Conservation (phyloP, 2,329 filamentous ascomycete species). For the Fusarium agapanthi region DNA sequence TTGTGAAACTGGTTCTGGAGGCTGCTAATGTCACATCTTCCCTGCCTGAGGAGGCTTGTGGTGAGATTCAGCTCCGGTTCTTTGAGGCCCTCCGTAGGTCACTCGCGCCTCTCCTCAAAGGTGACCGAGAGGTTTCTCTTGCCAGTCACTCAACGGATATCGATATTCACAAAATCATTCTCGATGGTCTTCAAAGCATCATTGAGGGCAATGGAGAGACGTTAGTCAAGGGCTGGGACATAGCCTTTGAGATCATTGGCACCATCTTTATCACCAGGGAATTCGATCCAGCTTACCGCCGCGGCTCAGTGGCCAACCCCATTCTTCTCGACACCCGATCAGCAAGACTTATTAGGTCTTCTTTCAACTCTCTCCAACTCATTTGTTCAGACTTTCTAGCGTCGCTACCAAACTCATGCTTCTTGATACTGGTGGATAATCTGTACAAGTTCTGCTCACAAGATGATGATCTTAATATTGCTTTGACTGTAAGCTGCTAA, state of each 20-base stretch:
- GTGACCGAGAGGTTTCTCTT: conserved; percentile 62
- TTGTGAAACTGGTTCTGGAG: conserved; percentile 67
- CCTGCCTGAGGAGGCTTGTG: conserved; percentile 59
- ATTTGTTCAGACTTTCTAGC: conserved; percentile 94
- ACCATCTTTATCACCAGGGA: conserved; percentile 73
- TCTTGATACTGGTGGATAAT: conserved; percentile 82
- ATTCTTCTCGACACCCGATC: conserved; percentile 65
- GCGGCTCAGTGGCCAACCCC: conserved; percentile 43
- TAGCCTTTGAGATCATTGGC: conserved; percentile 84
- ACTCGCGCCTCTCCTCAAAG: conserved; percentile 62
- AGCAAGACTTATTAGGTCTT: conserved; percentile 79
- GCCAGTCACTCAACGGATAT: conserved; percentile 71
- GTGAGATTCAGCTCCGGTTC: conserved; percentile 75
- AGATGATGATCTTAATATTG: conserved; percentile 92
- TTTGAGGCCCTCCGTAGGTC: conserved; percentile 72
- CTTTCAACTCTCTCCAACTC: conserved; percentile 89
- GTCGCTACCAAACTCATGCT: conserved; percentile 75
- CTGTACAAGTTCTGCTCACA: conserved; percentile 91
- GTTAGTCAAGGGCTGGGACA: conserved; percentile 83
- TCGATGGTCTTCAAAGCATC: conserved; percentile 83
- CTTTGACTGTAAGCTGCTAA: conserved; percentile 73
- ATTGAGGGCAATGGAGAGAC: conserved; percentile 90
- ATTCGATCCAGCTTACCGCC: conserved; percentile 46
- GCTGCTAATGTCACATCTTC: conserved; percentile 64
- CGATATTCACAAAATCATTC: conserved; percentile 80